Evolutionary conservation across 345 rosid species (phyloP).

Genomic region (Melastoma malabathricum): DNA sequence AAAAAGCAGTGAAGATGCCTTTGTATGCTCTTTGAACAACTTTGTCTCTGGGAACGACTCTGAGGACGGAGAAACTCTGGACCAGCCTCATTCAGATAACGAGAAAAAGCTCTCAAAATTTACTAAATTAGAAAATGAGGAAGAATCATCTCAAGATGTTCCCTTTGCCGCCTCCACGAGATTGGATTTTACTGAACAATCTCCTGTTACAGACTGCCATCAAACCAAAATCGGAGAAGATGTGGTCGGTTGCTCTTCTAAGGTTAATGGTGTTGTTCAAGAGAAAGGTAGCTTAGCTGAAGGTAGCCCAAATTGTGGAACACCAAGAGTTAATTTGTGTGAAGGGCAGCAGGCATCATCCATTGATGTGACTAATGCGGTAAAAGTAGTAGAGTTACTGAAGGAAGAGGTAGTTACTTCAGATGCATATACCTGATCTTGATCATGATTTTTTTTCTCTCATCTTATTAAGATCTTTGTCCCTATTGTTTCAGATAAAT

Average conservation of each 20-base stretch:
- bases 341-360: conserved; percentile 15
- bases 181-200: conserved; percentile 16
- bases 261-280: conserved; percentile 13
- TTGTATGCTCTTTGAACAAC: conserved; percentile 11
- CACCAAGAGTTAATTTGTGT: conserved; percentile 15
- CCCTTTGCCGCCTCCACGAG: conserved; percentile 13
- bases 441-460: not conserved
- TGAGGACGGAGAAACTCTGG: not conserved
- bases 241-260: conserved; percentile 12
- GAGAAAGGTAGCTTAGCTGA: conserved; percentile 18
- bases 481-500: conserved; percentile 36
- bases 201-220: conserved; percentile 11
- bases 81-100: conserved; percentile 10
- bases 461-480: not conserved
- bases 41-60: not conserved
- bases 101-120: conserved; percentile 16
- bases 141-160: conserved; percentile 16
- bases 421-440: not conserved
- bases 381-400: conserved; percentile 29
- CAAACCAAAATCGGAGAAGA: conserved; percentile 19
- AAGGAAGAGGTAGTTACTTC: conserved; percentile 48
- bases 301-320: conserved; percentile 13
- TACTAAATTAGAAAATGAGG: conserved; percentile 11
- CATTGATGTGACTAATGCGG: conserved; percentile 17
- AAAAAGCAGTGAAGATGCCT: conserved; percentile 16